A percentile compares a stretch with the other conserved stretches of the same genome.
Evolutionary conservation across 306 rosid genomes (phyloP).

Genomic region (Dryas drummondii): DNA sequence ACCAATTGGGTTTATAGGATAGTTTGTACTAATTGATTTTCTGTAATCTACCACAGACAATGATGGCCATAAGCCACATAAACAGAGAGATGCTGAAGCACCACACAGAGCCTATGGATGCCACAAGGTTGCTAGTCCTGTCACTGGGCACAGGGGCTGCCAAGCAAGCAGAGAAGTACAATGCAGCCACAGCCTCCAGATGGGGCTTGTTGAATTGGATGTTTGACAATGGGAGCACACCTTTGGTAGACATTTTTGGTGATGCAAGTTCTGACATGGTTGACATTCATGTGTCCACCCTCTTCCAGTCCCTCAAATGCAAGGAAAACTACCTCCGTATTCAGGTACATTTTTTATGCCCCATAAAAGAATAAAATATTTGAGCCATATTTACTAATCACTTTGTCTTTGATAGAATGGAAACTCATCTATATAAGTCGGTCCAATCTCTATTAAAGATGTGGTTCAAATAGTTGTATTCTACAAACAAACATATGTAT

Average conservation of each 20-base stretch:
- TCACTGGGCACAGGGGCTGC: conserved; percentile 47
- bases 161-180: conserved; percentile 32
- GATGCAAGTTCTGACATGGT: conserved; percentile 48
- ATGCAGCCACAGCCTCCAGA: conserved; percentile 30
- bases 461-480: background rate
- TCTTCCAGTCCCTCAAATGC: conserved; percentile 27
- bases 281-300: conserved; percentile 40
- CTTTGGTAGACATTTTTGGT: conserved; percentile 28
- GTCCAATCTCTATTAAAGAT: background rate
- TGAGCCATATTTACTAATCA: no score
- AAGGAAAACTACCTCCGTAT: conserved; percentile 42
- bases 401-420: no score
- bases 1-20: no score
- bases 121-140: conserved; percentile 32
- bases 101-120: conserved; percentile 27
- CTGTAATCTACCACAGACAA: conserved; percentile 19
- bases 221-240: conserved; percentile 29
- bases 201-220: conserved; percentile 44
- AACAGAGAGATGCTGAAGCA: conserved; percentile 23
- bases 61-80: conserved; percentile 39
- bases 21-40: background rate
- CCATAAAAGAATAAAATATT: no score
- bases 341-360: conserved; percentile 17
- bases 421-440: no score
- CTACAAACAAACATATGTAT: background rate